Conservation (phyloP, 2,329 filamentous ascomycete genomes). For the Orbilia ellipsospora region DNA sequence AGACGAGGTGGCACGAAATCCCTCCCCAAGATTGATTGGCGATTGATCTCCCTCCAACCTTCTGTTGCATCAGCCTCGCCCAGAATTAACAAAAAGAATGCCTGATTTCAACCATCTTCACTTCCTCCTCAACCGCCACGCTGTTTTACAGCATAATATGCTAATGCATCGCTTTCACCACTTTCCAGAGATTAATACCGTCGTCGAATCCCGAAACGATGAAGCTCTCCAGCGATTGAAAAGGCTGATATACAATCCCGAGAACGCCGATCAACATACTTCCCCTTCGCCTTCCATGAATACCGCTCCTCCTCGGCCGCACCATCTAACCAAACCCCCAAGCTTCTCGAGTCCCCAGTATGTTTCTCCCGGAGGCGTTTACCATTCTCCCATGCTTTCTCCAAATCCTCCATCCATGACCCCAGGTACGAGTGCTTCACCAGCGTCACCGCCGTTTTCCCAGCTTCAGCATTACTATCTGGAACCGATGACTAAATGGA, state of each 20-base stretch:
- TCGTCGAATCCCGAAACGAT: slow-evolving; percentile 42
- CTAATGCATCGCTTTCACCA: not conserved
- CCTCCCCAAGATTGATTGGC: not conserved
- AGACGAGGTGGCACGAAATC: not conserved
- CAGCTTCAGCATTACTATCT: slow-evolving; percentile 45
- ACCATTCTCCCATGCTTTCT: slow-evolving; percentile 56
- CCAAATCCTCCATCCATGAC: slow-evolving; percentile 28
- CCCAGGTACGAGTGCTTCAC: slow-evolving; percentile 46
- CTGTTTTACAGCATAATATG: not conserved
- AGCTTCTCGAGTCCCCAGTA: slow-evolving; percentile 16
- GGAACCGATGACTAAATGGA: slow-evolving; percentile 49
- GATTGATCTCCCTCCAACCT: not conserved
- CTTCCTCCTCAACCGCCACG: slow-evolving; percentile 2
- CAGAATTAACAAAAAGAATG: not conserved
- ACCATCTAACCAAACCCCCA: slow-evolving; percentile 17
- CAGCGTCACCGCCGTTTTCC: slow-evolving; percentile 22
- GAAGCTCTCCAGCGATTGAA: slow-evolving; percentile 42
- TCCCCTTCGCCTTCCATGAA: slow-evolving; percentile 39
- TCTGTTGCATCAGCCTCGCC: slow-evolving; percentile 1
- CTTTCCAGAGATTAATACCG: slow-evolving; percentile 40
- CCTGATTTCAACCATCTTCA: not conserved
- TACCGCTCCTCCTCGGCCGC: slow-evolving; percentile 31
- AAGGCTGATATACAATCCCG: slow-evolving; percentile 50
- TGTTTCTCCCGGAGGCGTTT: slow-evolving; percentile 14
- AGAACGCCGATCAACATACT: slow-evolving; percentile 24